phyloP scores from a whole-genome alignment of 495 filamentous ascomycete genomes.

The Clavariopsis aquatica region DNA sequence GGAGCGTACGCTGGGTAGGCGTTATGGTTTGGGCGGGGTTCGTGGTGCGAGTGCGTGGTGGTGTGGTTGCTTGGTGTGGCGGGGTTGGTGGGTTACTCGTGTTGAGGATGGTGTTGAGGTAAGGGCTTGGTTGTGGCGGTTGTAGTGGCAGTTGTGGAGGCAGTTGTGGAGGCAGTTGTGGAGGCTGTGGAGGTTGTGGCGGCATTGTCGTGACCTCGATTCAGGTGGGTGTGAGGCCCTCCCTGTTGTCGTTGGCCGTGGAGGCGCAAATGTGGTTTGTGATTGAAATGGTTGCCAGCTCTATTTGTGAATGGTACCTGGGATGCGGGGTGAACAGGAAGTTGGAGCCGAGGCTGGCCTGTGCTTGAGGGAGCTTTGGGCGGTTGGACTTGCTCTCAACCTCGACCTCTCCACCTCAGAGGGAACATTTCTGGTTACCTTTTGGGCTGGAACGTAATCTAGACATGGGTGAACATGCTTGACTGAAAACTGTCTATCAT shows the following conservation, averaged over 20 bases:
- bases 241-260: no score
- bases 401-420: neutral
- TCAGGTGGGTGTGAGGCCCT: no score
- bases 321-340: neutral
- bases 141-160: neutral
- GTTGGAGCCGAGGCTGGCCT: neutral
- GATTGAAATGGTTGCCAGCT: neutral
- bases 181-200: no score
- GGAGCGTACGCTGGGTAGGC: conserved; percentile 26
- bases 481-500: no score
- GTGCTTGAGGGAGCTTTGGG: neutral
- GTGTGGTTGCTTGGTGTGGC: neutral
- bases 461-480: no score
- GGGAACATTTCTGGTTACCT: no score
- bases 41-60: neutral
- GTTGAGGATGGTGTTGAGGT: conserved; percentile 3
- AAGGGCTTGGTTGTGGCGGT: neutral
- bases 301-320: neutral
- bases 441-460: no score
- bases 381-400: neutral
- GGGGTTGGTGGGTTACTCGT: neutral
- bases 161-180: no score
- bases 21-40: conserved; percentile 8
- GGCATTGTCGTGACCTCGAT: no score
- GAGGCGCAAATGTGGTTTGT: no score